phyloP scores from a whole-genome alignment of 176 grass and related monocot species.

The Carex parvula region DNA sequence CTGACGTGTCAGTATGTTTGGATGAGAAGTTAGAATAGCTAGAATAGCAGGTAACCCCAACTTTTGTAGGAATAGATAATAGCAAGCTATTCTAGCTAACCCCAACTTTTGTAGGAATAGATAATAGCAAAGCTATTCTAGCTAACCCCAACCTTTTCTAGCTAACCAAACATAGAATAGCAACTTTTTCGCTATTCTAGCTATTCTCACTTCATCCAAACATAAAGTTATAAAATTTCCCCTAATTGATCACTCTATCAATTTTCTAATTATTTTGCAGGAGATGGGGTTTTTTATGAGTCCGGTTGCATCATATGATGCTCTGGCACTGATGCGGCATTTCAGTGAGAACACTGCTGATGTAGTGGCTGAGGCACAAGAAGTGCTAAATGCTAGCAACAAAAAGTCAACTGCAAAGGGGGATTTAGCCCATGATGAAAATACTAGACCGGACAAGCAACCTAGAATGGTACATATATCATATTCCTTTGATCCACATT shows the following conservation, averaged over 20 bases:
- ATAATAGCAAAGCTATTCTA: too few species aligned
- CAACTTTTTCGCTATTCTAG: too few species aligned
- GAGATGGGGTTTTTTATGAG: conserved; percentile 67
- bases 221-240: not conserved
- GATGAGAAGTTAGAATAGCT: too few species aligned
- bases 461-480: conserved; percentile 23
- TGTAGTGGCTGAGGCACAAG: conserved; percentile 60
- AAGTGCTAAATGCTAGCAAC: conserved; percentile 47
- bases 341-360: conserved; percentile 57
- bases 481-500: not conserved
- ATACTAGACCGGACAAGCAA: conserved; percentile 33
- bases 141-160: too few species aligned
- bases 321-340: conserved; percentile 62
- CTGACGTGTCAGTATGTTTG: too few species aligned
- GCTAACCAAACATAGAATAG: too few species aligned
- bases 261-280: conserved; percentile 30
- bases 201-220: too few species aligned
- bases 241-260: conserved; percentile 17
- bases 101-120: too few species aligned
- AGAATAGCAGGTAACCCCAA: too few species aligned
- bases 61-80: too few species aligned
- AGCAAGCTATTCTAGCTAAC: too few species aligned
- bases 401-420: not conserved
- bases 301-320: conserved; percentile 64
- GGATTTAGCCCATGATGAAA: conserved; percentile 41